These are phyloP conservation scores for Mentha longifolia DNA, from an alignment of 257 asterid genomes.

Conservation along the genomic window DNA sequence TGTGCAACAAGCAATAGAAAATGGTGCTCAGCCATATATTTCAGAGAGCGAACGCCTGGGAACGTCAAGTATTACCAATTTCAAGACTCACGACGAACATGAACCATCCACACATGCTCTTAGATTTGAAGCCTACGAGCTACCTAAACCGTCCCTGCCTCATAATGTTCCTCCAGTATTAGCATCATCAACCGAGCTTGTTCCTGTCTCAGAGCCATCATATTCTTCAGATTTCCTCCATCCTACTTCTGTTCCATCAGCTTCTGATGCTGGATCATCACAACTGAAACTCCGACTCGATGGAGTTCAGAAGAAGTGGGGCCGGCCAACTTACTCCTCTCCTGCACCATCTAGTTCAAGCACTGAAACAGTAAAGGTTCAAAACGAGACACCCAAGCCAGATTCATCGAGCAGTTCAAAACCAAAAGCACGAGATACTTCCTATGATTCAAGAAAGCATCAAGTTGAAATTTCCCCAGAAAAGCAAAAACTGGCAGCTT, in stretches of 20 bases:
- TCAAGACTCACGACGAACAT: constrained; percentile 67
- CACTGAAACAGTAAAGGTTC: constrained; percentile 47
- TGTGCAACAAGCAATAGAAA: constrained; percentile 77
- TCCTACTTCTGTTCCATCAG: constrained; percentile 47
- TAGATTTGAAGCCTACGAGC: constrained; percentile 94
- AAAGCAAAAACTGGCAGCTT: constrained; percentile 92
- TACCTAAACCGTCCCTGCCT: constrained; percentile 71
- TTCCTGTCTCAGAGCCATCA: constrained; percentile 69
- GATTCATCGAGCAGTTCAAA: constrained; percentile 49
- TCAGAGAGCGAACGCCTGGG: constrained; percentile 80
- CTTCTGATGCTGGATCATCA: constrained; percentile 54
- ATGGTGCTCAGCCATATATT: constrained; percentile 88
- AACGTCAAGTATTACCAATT: constrained; percentile 49
- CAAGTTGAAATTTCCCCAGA: constrained; percentile 70
- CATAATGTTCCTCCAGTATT: constrained; percentile 49
- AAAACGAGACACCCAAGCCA: constrained; percentile 55
- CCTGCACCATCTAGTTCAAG: constrained; percentile 61
- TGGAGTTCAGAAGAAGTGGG: constrained; percentile 97
- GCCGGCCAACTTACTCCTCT: constrained; percentile 71
- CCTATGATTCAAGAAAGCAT: constrained; percentile 66
- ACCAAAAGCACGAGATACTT: constrained; percentile 43
- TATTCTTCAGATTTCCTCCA: constrained; percentile 55
- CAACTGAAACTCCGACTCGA: constrained; percentile 84
- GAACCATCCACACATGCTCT: constrained; percentile 70
- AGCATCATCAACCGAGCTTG: constrained; percentile 66